phyloP scores from a whole-genome alignment of 192 early-diverging fungal species.

The Entomortierella lignicola region DNA sequence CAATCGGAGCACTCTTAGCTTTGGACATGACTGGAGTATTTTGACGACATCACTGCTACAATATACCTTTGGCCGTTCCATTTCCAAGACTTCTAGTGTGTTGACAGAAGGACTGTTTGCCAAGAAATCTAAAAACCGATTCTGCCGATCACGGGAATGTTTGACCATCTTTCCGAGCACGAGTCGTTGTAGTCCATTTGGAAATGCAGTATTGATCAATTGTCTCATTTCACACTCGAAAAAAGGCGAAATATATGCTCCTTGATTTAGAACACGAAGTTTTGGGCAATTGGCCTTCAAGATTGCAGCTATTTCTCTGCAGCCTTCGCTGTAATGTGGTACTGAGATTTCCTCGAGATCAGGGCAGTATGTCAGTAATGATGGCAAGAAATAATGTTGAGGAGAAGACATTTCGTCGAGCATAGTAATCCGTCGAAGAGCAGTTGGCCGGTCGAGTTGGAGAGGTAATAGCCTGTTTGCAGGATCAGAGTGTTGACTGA shows the following conservation, averaged over 20 bases:
- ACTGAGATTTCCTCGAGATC: not conserved
- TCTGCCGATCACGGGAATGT: not conserved
- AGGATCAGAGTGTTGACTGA: not conserved
- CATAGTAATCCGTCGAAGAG: not conserved
- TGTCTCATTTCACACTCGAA: not conserved
- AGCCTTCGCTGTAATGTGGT: not conserved
- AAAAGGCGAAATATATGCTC: not conserved
- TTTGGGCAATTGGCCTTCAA: not conserved
- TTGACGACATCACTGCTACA: not conserved
- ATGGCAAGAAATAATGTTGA: not conserved
- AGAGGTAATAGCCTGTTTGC: not conserved
- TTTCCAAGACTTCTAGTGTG: not conserved
- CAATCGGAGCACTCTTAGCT: not conserved
- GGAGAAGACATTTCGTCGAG: not conserved
- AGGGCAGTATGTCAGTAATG: not conserved
- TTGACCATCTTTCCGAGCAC: not conserved
- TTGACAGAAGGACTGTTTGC: not conserved
- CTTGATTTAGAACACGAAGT: not conserved
- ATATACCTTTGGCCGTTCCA: not conserved
- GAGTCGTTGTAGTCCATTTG: not conserved
- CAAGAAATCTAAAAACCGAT: not conserved
- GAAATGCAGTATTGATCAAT: not conserved
- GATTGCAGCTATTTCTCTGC: not conserved
- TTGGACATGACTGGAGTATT: not conserved
- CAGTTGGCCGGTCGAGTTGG: not conserved